Conservation (phyloP, 257 asterid species). For the Rehmannia glutinosa region DNA sequence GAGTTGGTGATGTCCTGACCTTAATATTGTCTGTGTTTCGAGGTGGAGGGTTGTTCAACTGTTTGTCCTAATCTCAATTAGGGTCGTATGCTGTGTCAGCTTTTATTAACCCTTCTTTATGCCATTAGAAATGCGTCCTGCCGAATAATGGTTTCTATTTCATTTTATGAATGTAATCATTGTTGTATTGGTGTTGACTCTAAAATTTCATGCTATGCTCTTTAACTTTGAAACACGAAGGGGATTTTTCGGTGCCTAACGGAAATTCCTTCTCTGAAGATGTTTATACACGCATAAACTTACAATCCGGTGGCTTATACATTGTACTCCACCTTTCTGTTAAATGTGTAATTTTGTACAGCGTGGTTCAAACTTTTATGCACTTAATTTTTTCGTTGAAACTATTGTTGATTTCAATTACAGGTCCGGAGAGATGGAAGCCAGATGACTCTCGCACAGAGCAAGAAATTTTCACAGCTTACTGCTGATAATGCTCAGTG, state of each 20-base stretch:
- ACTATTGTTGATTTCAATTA: neutral
- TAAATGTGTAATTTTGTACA: neutral
- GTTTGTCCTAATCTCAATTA: neutral
- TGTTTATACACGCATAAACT: neutral
- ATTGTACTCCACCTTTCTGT: neutral
- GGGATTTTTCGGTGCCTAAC: neutral
- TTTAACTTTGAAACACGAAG: neutral
- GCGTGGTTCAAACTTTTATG: neutral
- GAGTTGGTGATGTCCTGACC: neutral
- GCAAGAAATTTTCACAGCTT: slow-evolving; percentile 88
- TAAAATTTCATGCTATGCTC: neutral
- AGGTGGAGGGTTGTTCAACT: neutral
- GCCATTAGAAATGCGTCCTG: neutral
- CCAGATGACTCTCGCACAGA: slow-evolving; percentile 93
- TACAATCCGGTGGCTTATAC: slow-evolving; percentile 8
- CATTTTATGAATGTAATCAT: neutral
- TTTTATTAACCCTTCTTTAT: neutral
- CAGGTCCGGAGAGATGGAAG: slow-evolving; percentile 94
- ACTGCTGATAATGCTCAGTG: slow-evolving; percentile 99
- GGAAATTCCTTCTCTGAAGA: neutral
- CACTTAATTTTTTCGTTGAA: neutral
- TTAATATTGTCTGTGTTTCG: neutral
- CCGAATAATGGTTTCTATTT: neutral
- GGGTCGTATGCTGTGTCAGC: neutral
- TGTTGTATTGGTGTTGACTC: neutral